Base-by-base conservation (phyloP, 148 eudicot genomes). In the Rhododendron vialii region DNA sequence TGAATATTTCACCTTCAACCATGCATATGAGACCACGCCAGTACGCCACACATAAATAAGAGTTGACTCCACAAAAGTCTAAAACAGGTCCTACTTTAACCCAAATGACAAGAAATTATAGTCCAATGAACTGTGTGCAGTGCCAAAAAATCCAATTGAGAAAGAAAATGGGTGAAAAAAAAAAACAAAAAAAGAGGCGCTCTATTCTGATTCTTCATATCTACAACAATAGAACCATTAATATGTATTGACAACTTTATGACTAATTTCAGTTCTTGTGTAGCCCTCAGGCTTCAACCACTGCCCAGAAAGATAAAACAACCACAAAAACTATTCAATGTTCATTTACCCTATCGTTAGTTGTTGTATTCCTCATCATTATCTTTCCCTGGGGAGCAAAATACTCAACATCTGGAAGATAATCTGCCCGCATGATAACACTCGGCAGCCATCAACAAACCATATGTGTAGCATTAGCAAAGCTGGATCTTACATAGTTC, bases 401-500 rank as follows among this genome's bases (percentile, higher is more conserved):
- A 28, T 13, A 41, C 67, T 48, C 50, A 80, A 73, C 48, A 78
- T 79, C 87, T 2, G 63, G 83, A 85, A 53, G 71, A 78, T 28
- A n/a, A 59, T 18, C 81, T 78, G 84, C 87, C 73, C 15, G 26
- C 11, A 24, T 30, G 65, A 24, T 33, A 47, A 59, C 48, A 18
- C 65, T 30, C 11, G 1, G 18, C 47, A 50, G 36, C 61, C 67
- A 80, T n/a, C 84, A 47, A 53, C 15, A 43, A 48, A 53, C 75
- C 59, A 80, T 11, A 35, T 33, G 55, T 12, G 55, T 6, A 48
- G 79, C 84, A 85, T 33, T 6, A 48, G 79, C 84, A 85, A 80
- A 15, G 50, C 83, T 69, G 38, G 48, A 85, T 20, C 48, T 67
- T 65, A 14, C 33, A 51, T 59, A 20, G 48, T 69, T 65, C 87